Percentiles rank a stretch among this genome's conserved stretches.
Evolutionary conservation across 768 basidiomycete species (phyloP).

Genomic region (Pleurotus platypus): DNA sequence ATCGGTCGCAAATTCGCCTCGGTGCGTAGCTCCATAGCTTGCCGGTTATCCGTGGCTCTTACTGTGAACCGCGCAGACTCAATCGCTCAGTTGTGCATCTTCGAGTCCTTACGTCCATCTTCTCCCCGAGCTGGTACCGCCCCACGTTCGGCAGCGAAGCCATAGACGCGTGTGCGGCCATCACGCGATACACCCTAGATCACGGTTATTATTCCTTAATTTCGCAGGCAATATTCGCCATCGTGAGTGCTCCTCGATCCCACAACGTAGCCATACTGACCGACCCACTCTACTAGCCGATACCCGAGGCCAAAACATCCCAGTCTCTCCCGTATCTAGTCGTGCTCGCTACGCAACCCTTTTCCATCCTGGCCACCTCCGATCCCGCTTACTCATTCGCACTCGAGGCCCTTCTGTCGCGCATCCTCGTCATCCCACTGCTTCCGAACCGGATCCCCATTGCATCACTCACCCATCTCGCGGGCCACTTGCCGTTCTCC

Average conservation of each 20-base stretch:
- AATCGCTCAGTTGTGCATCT: constrained; percentile 53
- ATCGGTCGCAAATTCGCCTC: constrained; percentile 44
- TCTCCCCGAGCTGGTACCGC: constrained; percentile 24
- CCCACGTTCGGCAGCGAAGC: neutral
- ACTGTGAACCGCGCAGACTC: constrained; percentile 18
- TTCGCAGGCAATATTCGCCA: constrained; percentile 33
- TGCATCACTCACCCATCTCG: constrained; percentile 57
- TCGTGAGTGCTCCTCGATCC: constrained; percentile 38
- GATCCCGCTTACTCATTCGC: constrained; percentile 22
- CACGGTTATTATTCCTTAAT: constrained; percentile 45
- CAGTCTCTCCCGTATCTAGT: constrained; percentile 46
- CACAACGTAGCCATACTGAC: neutral
- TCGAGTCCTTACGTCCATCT: constrained; percentile 43
- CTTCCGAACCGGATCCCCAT: constrained; percentile 75
- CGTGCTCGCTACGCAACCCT: constrained; percentile 39
- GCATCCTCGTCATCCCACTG: constrained; percentile 69
- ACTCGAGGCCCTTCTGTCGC: constrained; percentile 39
- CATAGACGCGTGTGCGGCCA: constrained; percentile 16
- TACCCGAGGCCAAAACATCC: constrained; percentile 52
- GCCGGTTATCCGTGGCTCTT: neutral
- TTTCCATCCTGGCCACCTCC: constrained; percentile 22
- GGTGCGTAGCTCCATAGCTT: constrained; percentile 33
- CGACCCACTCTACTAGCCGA: constrained; percentile 32
- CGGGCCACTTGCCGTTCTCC: constrained; percentile 56
- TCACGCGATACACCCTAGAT: constrained; percentile 43